These are phyloP conservation scores for Handroanthus guayacan DNA, from an alignment of 257 asterid genomes.

Conservation along the genomic window DNA sequence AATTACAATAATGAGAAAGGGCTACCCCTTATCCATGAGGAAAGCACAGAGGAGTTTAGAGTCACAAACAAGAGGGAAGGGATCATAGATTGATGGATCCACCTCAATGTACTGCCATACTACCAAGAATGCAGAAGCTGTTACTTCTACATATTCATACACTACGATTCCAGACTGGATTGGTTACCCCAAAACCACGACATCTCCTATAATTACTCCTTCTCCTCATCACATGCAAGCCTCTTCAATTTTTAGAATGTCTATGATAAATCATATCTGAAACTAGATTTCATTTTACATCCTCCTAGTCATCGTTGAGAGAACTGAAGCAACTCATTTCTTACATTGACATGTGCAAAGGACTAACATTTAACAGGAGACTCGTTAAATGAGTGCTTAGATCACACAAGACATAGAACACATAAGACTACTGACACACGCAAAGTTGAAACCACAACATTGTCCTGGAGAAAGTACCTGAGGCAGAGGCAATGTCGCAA, in stretches of 20 bases:
- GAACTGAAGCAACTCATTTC: background rate
- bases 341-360: background rate
- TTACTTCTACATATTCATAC: no score
- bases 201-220: no score
- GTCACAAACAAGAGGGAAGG: no score
- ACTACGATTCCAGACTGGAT: no score
- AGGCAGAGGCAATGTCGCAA: slow-evolving; percentile 92
- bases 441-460: background rate
- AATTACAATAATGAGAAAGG: background rate
- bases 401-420: background rate
- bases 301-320: slow-evolving; percentile 16
- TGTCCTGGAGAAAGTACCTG: slow-evolving; percentile 63
- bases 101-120: no score
- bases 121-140: no score
- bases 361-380: background rate
- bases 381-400: background rate
- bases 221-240: no score
- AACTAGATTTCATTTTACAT: background rate
- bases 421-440: background rate
- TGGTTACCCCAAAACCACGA: no score
- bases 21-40: background rate
- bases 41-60: no score
- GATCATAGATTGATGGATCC: no score
- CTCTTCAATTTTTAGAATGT: no score
- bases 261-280: background rate